Evolutionary conservation across 2,329 filamentous ascomycete genomes (phyloP), one percentile per base, ranked within the genome.

Genomic region (Biscogniauxia sp.): DNA sequence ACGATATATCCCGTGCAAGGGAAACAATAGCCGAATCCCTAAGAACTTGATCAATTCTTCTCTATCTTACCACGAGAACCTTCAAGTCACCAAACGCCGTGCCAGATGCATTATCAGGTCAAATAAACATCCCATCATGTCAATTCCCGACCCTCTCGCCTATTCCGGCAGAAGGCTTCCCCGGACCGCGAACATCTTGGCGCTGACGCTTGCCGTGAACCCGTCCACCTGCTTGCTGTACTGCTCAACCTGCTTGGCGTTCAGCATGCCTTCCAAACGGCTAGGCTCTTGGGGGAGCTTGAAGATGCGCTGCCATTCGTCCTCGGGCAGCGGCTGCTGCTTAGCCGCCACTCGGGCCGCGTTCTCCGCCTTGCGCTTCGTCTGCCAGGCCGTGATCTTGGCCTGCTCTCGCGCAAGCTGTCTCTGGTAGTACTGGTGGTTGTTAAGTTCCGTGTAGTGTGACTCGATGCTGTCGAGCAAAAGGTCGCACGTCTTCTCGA

Each of bases 371-470:
- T 97, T 96, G 75, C 95, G 90, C 88, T 99, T 98, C 64, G 89
- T 81, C 80, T 98, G 94, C 95, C 95, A 99, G 67, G 93, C 90
- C 58, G 91, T 88, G 71, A 99, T 97, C 86, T 98, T 99, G 72
- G 90, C 81, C 81, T 99, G 95, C 82, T 99, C 95, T 70, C 95
- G 91, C 57, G 89, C 90, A 60, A 98, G 84, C 74, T 96, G 93
- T 72, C 95, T 88, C 81, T 97, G 93, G 83, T 97, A 97, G 85
- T 86, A 87, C 78, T 97, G 93, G 82, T 96, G 95, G 85, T 99
- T 99, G 87, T 98, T 98, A 76, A 96, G 90, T 79, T 99, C 95
- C 62, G 93, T 97, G 81, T 98, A 95, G 83, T 99, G 95, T 59
- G 90, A 90, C 83, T 99, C 95, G 76, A 99, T 97, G 82, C 90